Conservation (phyloP, 1,284 basidiomycete genomes). For the Phellinidium pouzarii region DNA sequence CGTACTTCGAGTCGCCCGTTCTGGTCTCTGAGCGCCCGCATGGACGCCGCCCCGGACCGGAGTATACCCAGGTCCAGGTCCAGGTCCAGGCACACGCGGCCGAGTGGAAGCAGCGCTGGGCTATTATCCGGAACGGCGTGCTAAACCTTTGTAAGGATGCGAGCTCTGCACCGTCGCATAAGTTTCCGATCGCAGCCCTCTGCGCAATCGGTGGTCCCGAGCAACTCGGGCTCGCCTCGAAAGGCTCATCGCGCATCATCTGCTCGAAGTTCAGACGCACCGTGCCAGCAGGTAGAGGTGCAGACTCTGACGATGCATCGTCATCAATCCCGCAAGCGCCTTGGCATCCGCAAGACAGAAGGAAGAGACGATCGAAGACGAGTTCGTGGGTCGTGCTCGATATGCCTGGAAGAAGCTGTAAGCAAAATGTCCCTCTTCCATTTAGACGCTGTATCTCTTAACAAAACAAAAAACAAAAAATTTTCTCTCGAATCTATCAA, state of each 20-base stretch:
- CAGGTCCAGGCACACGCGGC: constrained; percentile 18
- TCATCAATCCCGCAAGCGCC: not conserved
- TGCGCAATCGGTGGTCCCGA: constrained; percentile 40
- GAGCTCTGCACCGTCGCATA: constrained; percentile 38
- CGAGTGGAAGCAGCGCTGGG: constrained; percentile 62
- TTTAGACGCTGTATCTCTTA: too few species aligned
- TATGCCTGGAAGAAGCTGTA: constrained; percentile 47
- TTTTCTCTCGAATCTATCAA: constrained; percentile 8
- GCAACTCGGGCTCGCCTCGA: constrained; percentile 30
- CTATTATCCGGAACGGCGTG: constrained; percentile 51
- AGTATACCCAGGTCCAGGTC: constrained; percentile 17
- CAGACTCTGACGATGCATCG: not conserved
- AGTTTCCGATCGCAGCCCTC: constrained; percentile 37
- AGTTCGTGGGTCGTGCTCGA: constrained; percentile 55
- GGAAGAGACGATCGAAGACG: constrained; percentile 18
- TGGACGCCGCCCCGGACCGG: constrained; percentile 19
- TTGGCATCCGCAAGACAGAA: constrained; percentile 2
- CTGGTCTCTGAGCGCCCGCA: constrained; percentile 19
- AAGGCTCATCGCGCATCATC: constrained; percentile 32
- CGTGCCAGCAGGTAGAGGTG: not conserved
- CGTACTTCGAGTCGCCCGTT: constrained; percentile 54
- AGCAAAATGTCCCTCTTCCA: too few species aligned
- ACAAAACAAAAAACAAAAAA: not conserved
- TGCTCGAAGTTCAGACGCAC: constrained; percentile 41
- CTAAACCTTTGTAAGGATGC: constrained; percentile 49